Base-by-base conservation (phyloP, 345 rosid species). In the Microcos paniculata region DNA sequence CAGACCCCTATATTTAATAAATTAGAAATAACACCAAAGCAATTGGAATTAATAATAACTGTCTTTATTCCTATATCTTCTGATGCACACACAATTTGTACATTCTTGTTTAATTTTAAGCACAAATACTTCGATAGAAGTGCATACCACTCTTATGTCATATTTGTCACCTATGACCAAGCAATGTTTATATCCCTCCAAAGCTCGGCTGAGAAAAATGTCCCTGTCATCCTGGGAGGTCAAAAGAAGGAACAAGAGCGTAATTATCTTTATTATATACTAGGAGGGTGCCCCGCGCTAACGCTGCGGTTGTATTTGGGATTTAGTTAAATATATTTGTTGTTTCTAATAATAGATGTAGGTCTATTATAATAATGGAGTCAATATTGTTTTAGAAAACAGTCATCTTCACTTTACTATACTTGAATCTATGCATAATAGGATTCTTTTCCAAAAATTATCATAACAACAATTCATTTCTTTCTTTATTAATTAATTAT, bases 141-240 rank as follows among this genome's bases (percentile, higher is more conserved):
- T 73, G 61, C 94, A 19, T 90, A 94, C 98, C 98, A 89, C 97
- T 85, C 93, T 88, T 57, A 92, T 94, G 64, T 94, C 98, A 86
- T 94, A 92, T 80, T 92, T 92, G 85, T 92, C 94, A 56, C 92
- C 97, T 77, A 90, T 86, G 57, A 92, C 93, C 87, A 94, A 78
- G 84, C 97, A 94, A 30, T 85, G 88, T 71, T 89, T 87, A 82
- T 94, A 94, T 75, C 97, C 98, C 79, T 94, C 97, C 92, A 94
- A 81, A 56, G 98, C 94, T 61, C 91, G 81, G 87, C 81, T 80
- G 80, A 94, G 97, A 85, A 94, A 91, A 84, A 90, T 91, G 85
- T 94, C 94, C 78, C 88, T 88, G 84, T 94, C 98, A 84, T 86
- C 92, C 98, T 94, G 90, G 67, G 48, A 68, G 31, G 77, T 76